These are phyloP conservation scores for Niveomyces coronatus DNA, from an alignment of 2,329 filamentous ascomycete species.

Conservation along the genomic window DNA sequence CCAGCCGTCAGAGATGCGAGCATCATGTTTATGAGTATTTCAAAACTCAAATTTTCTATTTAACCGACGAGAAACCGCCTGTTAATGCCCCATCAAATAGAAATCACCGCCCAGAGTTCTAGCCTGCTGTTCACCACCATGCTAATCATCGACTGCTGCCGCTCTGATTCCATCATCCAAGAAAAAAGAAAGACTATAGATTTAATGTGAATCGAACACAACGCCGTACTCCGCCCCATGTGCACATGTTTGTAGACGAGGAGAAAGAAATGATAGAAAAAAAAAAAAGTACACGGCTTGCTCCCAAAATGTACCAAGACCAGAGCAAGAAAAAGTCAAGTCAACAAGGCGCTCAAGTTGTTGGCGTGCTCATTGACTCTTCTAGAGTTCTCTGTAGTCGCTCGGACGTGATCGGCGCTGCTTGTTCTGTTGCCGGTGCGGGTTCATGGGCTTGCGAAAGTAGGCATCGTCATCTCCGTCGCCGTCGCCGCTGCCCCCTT, in stretches of 20 bases:
- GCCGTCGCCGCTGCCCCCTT: conserved; percentile 26
- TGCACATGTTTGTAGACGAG: no score
- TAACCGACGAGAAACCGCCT: no score
- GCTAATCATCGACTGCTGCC: no score
- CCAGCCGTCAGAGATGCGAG: no score
- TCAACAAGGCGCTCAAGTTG: conserved; percentile 1
- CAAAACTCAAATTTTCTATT: no score
- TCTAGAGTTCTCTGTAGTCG: conserved; percentile 71
- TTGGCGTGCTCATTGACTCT: background rate
- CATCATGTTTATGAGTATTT: no score
- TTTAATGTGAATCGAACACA: conserved; percentile 8
- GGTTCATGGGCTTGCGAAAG: conserved; percentile 92
- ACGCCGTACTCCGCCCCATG: background rate
- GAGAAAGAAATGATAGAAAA: background rate
- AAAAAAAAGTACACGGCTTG: background rate
- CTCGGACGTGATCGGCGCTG: conserved; percentile 72
- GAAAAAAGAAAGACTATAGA: no score
- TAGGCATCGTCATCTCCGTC: conserved; percentile 81
- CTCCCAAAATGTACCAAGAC: conserved; percentile 5
- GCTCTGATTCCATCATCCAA: no score
- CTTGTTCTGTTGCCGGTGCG: conserved; percentile 76
- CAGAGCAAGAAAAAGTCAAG: conserved; percentile 11
- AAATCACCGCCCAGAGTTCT: no score
- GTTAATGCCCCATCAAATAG: no score
- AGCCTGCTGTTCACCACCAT: no score